Evolutionary conservation across 139 green algal species (phyloP), one percentile per base, ranked within the genome.

Genomic region (Picochlorum sp.): DNA sequence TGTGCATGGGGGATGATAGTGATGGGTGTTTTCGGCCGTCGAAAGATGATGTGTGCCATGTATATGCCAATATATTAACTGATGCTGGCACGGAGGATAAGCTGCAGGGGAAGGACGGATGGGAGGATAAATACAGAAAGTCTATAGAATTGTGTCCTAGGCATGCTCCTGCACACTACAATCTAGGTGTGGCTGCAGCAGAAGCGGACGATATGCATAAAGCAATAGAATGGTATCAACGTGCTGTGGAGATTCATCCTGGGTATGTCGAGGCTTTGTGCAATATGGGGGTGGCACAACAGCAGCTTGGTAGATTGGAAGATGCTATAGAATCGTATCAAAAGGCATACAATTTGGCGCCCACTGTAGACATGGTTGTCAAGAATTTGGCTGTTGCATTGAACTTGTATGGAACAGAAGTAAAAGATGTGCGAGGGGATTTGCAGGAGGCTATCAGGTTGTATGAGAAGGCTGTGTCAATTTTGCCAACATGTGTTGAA

Each of bases 261-360:
- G 38, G 60, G 2, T 89, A 93, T 57, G 77, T 83, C 1, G 86
- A 96, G 74, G 85, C 92, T 13, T 85, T 87, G 57, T 96, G 92
- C 88, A 98, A 98, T 76, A 74, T 93, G 71, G 92, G 90, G 1
- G 87, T 95, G 7, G 85, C 95, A 9, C 77, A 79, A 37, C 82
- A 81, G 62, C 62, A 84, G 57, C 70, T 77, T 51, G 87, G 87
- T 1, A 45, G 75, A 16, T 74, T 97, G 21, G 68, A 83, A 21
- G 77, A 81, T 26, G 92, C 92, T 4, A 75, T 97, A 13, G 66
- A 73, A 24, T 72, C 75, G 2, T 97, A 97, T 50, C 79, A 96
- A 67, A 62, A 55, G 9, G 92, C 91, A 9, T 72, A 95, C 26
- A 56, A 41, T 7, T 68, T 69, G 3, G 71, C 78, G 0, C 81